Percentiles rank a stretch among this genome's conserved stretches.
These are phyloP conservation scores for Neopestalotiopsis clavispora DNA, from an alignment of 2,329 filamentous ascomycete species.

Conservation along the genomic window DNA sequence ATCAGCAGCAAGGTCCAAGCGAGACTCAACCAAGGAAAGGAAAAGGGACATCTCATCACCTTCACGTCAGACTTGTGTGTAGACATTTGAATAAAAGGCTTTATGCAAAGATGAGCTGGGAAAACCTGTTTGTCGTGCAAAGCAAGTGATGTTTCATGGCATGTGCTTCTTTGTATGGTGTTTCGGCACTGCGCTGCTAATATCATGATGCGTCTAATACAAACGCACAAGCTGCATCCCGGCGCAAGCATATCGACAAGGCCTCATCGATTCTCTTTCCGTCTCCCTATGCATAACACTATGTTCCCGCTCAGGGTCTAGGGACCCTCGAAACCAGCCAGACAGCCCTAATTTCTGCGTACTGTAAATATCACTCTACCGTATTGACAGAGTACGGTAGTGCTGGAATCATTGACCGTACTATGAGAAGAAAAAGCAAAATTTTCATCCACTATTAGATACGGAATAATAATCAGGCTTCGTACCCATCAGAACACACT, in stretches of 20 bases:
- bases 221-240: background rate
- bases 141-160: no score
- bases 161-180: no score
- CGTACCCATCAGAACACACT: background rate
- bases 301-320: background rate
- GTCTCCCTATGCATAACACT: background rate
- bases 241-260: background rate
- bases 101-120: background rate
- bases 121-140: background rate
- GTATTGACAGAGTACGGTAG: background rate
- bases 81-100: background rate
- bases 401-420: background rate
- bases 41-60: background rate
- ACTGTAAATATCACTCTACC: background rate
- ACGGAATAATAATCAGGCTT: background rate
- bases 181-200: no score
- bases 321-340: background rate
- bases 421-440: background rate
- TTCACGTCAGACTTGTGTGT: background rate
- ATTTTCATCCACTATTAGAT: background rate
- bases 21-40: background rate
- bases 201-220: background rate
- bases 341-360: background rate
- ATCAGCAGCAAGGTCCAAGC: background rate
- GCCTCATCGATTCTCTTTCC: background rate